phyloP scores from a whole-genome alignment of 352 stramenopile genomes.

The Globisporangium viniferum region DNA sequence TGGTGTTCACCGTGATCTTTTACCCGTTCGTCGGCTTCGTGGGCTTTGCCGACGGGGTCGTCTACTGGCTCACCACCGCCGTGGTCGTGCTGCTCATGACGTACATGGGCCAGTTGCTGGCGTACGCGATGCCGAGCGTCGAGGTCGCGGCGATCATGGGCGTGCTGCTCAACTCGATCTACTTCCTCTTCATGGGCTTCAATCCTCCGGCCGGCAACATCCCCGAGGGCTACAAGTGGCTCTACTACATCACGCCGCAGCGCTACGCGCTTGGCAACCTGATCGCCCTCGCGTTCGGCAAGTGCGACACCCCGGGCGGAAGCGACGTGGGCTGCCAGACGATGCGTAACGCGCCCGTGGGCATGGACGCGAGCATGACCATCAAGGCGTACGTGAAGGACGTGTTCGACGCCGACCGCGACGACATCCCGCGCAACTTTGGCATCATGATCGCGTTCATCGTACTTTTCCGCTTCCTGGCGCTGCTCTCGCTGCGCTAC shows the following conservation, averaged over 20 bases:
- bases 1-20: conserved; percentile 27
- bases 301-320: conserved; percentile 5
- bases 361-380: conserved; percentile 7
- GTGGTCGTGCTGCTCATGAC: conserved; percentile 21
- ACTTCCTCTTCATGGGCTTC: conserved; percentile 27
- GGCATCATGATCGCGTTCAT: conserved; percentile 24
- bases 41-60: conserved; percentile 10
- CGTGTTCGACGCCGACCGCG: conserved; percentile 18
- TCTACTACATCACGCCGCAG: conserved; percentile 25
- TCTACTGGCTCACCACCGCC: conserved; percentile 20
- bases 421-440: conserved; percentile 21
- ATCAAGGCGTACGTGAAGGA: conserved; percentile 23
- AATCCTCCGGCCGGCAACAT: conserved; percentile 16
- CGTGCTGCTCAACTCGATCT: conserved; percentile 27
- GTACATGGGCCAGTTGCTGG: conserved; percentile 25
- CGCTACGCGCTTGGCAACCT: conserved; percentile 10
- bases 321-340: conserved; percentile 14
- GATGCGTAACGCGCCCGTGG: conserved; percentile 11
- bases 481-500: conserved; percentile 21
- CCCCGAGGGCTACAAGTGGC: conserved; percentile 21
- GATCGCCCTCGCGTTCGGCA: conserved; percentile 10
- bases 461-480: conserved; percentile 21
- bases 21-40: conserved; percentile 23
- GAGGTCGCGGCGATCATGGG: conserved; percentile 24
- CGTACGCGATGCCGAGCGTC: conserved; percentile 19